Evolutionary conservation across 2,329 filamentous ascomycete species (phyloP), one percentile per base, ranked within the genome.

Genomic region (Ophiostoma populinum): DNA sequence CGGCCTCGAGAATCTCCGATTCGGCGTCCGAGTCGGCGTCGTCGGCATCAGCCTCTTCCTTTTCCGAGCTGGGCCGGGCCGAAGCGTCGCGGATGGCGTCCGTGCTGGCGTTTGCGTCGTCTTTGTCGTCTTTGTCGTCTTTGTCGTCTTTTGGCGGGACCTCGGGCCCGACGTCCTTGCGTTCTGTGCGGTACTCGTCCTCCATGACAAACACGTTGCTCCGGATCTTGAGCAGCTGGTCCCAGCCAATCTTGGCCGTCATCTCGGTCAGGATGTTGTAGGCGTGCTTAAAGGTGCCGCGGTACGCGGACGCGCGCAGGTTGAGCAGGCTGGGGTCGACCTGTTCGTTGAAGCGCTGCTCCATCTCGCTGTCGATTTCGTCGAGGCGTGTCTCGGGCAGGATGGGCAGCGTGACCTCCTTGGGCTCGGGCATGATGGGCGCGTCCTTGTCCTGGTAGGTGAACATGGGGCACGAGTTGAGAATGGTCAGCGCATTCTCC

Each of bases 141-240:
- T 59, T 51, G 32, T 61, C 56, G 13, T 59, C n/a, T n/a, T n/a
- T n/a, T 58, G 17, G 62, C 55, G 41, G 27, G 25, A 21, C 26
- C 5, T 9, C 18, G 5, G 30, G 24, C n/a, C n/a, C 19, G n/a
- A 4, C 24, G 9, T 76, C 72, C 38, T 80, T 75, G 55, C 80
- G 82, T 57, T 95, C 90, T 38, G 77, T 80, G 32, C 90, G 75
- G 52, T 98, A 98, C 55, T 98, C 90, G 50, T 98, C 90, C 54
- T 98, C 90, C 90, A 98, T 98, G 32, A 98, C 90, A 47, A 98
- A 98, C 2, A 98, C 90, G 43, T 87, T 86, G 59, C 87, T 95
- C 46, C 90, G 72, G 49, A 92, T 93, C 55, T 83, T 92, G 34
- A 98, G 63, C 16, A 98, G 65, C 51, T 94, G 83, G 48, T 98